Percentiles rank a stretch among this genome's conserved stretches.
Evolutionary conservation across 2,329 filamentous ascomycete species (phyloP).

Genomic region (Ophiostoma sp.): DNA sequence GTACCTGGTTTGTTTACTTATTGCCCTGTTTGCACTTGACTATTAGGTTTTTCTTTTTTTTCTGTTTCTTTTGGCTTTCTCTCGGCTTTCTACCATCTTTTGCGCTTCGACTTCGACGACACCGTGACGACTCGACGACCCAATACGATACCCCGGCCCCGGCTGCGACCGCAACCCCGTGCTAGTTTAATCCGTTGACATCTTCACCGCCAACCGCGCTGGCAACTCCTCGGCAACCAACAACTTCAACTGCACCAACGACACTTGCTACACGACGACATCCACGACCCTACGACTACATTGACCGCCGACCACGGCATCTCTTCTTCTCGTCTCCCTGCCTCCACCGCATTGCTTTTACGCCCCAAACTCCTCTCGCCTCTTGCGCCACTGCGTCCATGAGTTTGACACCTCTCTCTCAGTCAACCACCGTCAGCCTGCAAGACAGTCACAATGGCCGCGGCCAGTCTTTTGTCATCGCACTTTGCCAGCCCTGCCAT

Average conservation of each 20-base stretch:
- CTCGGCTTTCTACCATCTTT: not conserved
- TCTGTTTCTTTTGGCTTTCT: not conserved
- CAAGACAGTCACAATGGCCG: slow-evolving; percentile 50
- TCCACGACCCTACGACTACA: not conserved
- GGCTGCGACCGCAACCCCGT: not conserved
- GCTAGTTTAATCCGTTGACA: not conserved
- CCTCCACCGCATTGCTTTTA: not conserved
- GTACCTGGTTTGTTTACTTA: not conserved
- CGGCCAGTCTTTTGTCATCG: slow-evolving; percentile 44
- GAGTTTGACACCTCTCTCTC: slow-evolving; percentile 43
- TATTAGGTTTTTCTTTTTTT: not conserved
- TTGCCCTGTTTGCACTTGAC: not conserved
- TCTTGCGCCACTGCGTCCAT: slow-evolving; percentile 44
- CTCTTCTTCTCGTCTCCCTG: not conserved
- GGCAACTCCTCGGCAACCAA: not conserved
- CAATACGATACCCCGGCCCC: slow-evolving; percentile 8
- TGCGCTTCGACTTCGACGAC: slow-evolving; percentile 13
- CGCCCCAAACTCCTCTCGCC: not conserved
- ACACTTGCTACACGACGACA: not conserved
- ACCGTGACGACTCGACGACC: not conserved
- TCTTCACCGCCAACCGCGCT: not conserved
- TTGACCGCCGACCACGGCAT: slow-evolving; percentile 24
- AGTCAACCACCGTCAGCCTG: slow-evolving; percentile 41
- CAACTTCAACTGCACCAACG: not conserved
- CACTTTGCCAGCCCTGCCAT: slow-evolving; percentile 37